These are phyloP conservation scores for Neonectria neomacrospora DNA, from an alignment of 2,329 filamentous ascomycete genomes.

Conservation along the genomic window DNA sequence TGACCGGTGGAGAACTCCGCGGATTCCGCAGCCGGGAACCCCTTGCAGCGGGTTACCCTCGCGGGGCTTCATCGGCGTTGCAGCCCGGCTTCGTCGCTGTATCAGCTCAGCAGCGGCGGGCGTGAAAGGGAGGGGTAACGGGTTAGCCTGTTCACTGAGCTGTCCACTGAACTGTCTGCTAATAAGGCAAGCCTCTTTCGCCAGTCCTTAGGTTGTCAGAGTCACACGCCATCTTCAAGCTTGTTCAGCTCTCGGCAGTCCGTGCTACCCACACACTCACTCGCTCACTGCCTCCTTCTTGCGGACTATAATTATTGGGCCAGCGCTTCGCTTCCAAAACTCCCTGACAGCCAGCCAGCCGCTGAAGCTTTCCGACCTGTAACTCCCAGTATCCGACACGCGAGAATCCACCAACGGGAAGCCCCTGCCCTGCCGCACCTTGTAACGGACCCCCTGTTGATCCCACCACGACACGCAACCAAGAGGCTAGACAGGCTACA, in stretches of 20 bases:
- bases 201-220: background rate
- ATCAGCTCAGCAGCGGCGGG: background rate
- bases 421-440: conserved; percentile 20
- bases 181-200: background rate
- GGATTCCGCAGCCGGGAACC: background rate
- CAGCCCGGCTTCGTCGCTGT: background rate
- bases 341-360: background rate
- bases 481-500: background rate
- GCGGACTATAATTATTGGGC: background rate
- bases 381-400: background rate
- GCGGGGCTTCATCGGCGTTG: conserved; percentile 23
- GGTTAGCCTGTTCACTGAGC: background rate
- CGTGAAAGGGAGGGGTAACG: background rate
- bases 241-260: background rate
- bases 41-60: conserved; percentile 1
- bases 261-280: no score
- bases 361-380: conserved; percentile 5
- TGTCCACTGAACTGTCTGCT: no score
- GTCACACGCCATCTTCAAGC: background rate
- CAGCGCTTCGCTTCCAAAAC: conserved; percentile 5
- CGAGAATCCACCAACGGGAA: conserved; percentile 22
- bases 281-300: background rate
- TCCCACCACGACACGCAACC: conserved; percentile 5
- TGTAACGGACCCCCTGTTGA: conserved; percentile 15
- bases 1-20: conserved; percentile 11